Conservation (phyloP, 306 rosid species). For the Nissolia schottii region DNA sequence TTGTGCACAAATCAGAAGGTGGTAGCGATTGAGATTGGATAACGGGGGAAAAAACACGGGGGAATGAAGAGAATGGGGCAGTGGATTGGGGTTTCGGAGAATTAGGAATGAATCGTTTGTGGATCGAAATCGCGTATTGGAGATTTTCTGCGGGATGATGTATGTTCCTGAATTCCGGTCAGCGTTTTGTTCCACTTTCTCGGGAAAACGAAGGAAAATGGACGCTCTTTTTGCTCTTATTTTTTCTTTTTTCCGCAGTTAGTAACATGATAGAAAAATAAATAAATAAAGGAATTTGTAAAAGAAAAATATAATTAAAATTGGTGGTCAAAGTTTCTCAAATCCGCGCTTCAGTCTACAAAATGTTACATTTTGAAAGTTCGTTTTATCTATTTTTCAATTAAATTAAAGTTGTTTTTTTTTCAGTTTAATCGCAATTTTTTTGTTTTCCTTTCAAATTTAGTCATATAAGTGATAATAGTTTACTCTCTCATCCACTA, state of each 20-base stretch:
- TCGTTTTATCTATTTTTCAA: too few species aligned
- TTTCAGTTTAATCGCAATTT: too few species aligned
- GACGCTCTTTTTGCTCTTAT: background rate
- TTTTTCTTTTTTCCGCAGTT: background rate
- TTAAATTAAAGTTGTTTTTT: too few species aligned
- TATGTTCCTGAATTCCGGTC: constrained; percentile 15
- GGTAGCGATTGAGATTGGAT: background rate
- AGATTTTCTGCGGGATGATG: background rate
- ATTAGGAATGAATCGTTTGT: background rate
- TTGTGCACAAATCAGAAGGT: background rate
- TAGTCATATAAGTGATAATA: too few species aligned
- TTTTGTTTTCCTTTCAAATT: too few species aligned
- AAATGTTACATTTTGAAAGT: too few species aligned
- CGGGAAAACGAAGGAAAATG: constrained; percentile 27
- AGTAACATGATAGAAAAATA: background rate
- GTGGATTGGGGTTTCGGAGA: background rate
- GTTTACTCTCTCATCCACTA: too few species aligned
- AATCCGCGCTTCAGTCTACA: too few species aligned
- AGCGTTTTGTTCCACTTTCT: constrained; percentile 30
- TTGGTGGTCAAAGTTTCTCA: too few species aligned
- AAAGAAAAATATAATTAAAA: too few species aligned
- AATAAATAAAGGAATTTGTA: too few species aligned
- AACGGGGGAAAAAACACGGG: background rate
- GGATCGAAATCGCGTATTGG: constrained; percentile 5
- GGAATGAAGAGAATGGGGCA: background rate